These are phyloP conservation scores for Pterocarpus macrocarpus DNA, from an alignment of 306 rosid species.

Conservation along the genomic window DNA sequence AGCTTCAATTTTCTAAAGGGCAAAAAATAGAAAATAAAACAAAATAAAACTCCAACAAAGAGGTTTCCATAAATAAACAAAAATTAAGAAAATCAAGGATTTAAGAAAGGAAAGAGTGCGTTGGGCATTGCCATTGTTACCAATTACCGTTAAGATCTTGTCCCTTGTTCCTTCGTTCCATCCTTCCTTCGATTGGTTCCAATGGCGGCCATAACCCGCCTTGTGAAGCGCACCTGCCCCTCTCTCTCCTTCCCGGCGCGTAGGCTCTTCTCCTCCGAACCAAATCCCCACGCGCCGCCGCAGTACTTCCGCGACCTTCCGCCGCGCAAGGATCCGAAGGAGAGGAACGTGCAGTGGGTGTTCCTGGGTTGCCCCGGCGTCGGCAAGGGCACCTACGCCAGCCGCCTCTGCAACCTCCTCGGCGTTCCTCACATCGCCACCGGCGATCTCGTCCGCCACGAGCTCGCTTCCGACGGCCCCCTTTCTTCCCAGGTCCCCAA, in stretches of 20 bases:
- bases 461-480: constrained; percentile 78
- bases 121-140: background rate
- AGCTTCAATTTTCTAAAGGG: background rate
- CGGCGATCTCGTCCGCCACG: constrained; percentile 94
- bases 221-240: constrained; percentile 53
- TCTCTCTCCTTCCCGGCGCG: constrained; percentile 46
- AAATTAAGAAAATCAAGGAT: background rate
- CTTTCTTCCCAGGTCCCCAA: constrained; percentile 70
- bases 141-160: background rate
- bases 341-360: constrained; percentile 89
- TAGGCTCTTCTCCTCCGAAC: constrained; percentile 56
- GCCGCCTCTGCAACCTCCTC: constrained; percentile 81
- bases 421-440: constrained; percentile 97
- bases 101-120: background rate
- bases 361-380: constrained; percentile 93
- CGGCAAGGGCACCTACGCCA: constrained; percentile 94
- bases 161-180: background rate
- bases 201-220: constrained; percentile 92
- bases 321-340: constrained; percentile 56
- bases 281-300: constrained; percentile 45
- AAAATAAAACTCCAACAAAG: no score
- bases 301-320: background rate
- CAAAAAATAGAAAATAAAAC: background rate
- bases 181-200: constrained; percentile 13
- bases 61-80: background rate